These are phyloP conservation scores for Euphorbia peplus DNA, from an alignment of 345 rosid genomes.

Conservation along the genomic window DNA sequence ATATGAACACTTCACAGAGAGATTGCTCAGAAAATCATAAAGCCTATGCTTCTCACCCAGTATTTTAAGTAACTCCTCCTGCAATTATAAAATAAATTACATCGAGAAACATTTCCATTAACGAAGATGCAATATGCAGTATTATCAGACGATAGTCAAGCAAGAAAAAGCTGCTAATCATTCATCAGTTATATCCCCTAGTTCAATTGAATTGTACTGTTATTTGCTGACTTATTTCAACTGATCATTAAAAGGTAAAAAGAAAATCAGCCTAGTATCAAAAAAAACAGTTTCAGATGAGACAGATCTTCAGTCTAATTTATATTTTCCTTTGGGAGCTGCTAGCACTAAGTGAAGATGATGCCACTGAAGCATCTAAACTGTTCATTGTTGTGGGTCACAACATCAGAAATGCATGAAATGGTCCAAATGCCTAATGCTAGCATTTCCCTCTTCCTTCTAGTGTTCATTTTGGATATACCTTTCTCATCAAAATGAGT, in stretches of 20 bases:
- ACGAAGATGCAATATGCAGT: neutral
- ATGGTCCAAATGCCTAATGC: neutral
- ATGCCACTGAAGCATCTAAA: neutral
- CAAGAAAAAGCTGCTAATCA: constrained; percentile 1
- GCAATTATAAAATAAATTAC: constrained; percentile 29
- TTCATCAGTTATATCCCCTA: neutral
- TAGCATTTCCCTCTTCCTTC: neutral
- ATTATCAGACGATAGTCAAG: neutral
- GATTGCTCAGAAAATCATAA: constrained; percentile 74
- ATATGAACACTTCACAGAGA: constrained; percentile 86
- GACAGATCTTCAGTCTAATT: neutral
- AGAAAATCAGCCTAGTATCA: neutral
- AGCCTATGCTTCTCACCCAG: constrained; percentile 86
- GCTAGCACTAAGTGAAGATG: neutral
- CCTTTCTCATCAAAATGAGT: neutral
- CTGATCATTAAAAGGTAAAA: neutral
- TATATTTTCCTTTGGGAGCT: neutral
- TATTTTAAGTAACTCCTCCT: constrained; percentile 89
- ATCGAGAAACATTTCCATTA: neutral
- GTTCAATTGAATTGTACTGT: neutral
- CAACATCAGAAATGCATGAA: neutral
- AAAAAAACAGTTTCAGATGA: neutral
- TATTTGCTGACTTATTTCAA: neutral
- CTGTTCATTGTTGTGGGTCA: neutral
- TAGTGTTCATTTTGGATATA: neutral